Percentiles rank a stretch among this genome's conserved stretches.
Conservation (phyloP, 169 alveolate genomes). For the Eimeria sp. region DNA sequence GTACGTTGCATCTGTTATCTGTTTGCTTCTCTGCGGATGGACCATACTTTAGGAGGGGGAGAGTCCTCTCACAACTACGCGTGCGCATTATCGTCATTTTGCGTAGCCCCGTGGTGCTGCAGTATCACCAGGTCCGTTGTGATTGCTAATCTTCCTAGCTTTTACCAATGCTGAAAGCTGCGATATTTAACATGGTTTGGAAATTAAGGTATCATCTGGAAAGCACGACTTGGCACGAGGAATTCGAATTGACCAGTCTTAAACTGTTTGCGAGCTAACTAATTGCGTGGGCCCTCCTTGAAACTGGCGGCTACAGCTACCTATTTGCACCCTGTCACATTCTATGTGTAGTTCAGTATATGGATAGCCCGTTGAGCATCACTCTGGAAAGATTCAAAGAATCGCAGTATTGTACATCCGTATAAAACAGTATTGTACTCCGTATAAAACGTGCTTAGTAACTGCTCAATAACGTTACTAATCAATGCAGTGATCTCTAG, state of each 20-base stretch:
- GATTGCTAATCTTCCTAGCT: not conserved
- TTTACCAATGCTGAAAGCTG: not conserved
- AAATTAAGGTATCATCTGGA: not conserved
- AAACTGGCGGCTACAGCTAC: not conserved
- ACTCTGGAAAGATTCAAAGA: not conserved
- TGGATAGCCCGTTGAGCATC: not conserved
- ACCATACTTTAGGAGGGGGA: not conserved
- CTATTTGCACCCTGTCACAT: not conserved
- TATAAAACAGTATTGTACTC: not conserved
- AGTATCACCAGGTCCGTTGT: not conserved
- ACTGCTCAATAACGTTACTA: not conserved
- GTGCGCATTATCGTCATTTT: not conserved
- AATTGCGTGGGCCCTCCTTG: not conserved
- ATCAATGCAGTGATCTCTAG: not conserved
- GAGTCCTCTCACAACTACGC: not conserved
- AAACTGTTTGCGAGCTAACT: not conserved
- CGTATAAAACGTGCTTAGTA: too few relatives aligned
- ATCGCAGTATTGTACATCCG: not conserved
- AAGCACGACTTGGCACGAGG: not conserved
- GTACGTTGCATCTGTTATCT: not conserved
- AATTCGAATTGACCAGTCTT: not conserved
- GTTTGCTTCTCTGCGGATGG: not conserved
- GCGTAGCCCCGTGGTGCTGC: not conserved
- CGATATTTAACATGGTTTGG: not conserved
- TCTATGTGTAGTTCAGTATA: not conserved